Percentiles rank a stretch among this genome's conserved stretches.
Conservation (phyloP, 495 filamentous ascomycete genomes). For the Glonium stellatum region DNA sequence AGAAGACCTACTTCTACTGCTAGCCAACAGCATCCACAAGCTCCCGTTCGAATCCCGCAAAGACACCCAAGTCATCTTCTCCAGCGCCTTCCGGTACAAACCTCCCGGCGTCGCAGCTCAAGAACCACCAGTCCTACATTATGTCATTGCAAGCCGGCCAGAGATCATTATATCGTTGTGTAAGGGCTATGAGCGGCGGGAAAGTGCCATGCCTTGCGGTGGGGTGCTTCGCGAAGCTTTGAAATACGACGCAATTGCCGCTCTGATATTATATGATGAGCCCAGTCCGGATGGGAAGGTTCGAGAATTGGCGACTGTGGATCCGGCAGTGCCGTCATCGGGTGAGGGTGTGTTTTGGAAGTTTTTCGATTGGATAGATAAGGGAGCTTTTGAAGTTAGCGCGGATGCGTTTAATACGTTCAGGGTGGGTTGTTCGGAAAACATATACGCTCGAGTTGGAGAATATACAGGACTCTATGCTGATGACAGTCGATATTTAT, state of each 20-base stretch:
- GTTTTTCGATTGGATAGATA: conserved; percentile 98
- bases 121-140: conserved; percentile 75
- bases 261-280: conserved; percentile 87
- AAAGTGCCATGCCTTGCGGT: conserved; percentile 90
- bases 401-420: conserved; percentile 98
- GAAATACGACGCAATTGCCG: conserved; percentile 81
- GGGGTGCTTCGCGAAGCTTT: conserved; percentile 85
- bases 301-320: conserved; percentile 55
- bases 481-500: background rate
- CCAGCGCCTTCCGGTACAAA: conserved; percentile 77
- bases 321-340: conserved; percentile 57
- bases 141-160: conserved; percentile 75
- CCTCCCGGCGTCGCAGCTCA: conserved; percentile 47
- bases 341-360: conserved; percentile 87
- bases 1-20: conserved; percentile 77
- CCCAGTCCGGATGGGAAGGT: conserved; percentile 51
- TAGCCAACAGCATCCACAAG: conserved; percentile 69
- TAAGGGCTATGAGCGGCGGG: conserved; percentile 77
- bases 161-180: conserved; percentile 85
- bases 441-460: background rate
- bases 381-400: conserved; percentile 89
- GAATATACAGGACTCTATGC: too few relatives aligned
- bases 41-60: conserved; percentile 92
- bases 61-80: conserved; percentile 84
- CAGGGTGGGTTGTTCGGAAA: conserved; percentile 51